phyloP scores from a whole-genome alignment of 1,284 basidiomycete genomes.

The Phellinidium pouzarii region DNA sequence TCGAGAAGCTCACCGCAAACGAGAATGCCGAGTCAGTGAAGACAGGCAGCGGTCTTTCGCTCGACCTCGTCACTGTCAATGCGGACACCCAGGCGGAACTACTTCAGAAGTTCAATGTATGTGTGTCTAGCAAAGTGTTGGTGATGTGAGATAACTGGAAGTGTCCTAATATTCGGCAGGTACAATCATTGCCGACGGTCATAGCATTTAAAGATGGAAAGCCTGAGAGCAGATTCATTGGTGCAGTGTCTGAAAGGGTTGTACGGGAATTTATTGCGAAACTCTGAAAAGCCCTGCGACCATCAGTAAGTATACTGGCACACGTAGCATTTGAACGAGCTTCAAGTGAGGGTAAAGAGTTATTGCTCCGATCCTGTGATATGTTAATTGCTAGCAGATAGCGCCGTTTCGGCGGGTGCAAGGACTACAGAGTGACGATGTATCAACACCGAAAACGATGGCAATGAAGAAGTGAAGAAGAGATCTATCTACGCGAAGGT shows the following conservation, averaged over 20 bases:
- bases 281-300: background rate
- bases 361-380: background rate
- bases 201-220: constrained; percentile 61
- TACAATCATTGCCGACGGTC: constrained; percentile 64
- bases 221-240: constrained; percentile 49
- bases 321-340: background rate
- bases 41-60: constrained; percentile 45
- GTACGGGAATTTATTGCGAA: constrained; percentile 42
- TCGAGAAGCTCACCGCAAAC: constrained; percentile 46
- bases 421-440: constrained; percentile 15
- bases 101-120: constrained; percentile 42
- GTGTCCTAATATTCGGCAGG: constrained; percentile 30
- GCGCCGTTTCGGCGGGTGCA: constrained; percentile 1
- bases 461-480: background rate
- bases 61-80: constrained; percentile 67
- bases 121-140: constrained; percentile 18
- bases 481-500: constrained; percentile 6
- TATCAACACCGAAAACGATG: constrained; percentile 7
- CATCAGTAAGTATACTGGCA: background rate
- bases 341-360: background rate
- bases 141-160: background rate
- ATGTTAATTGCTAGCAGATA: constrained; percentile 4
- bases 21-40: constrained; percentile 33
- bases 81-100: constrained; percentile 50
- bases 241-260: constrained; percentile 45